Percentiles rank a stretch among this genome's conserved stretches.
phyloP scores from a whole-genome alignment of 495 filamentous ascomycete genomes.

The Aspergillus leporis region DNA sequence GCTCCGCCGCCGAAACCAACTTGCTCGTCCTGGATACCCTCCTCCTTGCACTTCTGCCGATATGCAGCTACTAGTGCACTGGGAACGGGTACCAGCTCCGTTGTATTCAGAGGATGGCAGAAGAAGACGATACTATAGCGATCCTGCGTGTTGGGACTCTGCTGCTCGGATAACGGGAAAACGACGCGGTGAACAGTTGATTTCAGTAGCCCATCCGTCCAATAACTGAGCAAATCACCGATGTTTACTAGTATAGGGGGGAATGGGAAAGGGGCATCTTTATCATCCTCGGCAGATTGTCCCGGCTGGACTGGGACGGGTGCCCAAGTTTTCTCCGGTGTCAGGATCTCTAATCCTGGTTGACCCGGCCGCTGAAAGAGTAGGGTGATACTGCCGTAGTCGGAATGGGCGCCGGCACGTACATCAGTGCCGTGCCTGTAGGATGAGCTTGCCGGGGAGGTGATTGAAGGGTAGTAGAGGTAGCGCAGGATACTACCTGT shows the following conservation, averaged over 20 bases:
- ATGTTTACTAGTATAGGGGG: conserved; percentile 91
- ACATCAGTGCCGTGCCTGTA: conserved; percentile 56
- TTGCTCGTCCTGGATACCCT: conserved; percentile 22
- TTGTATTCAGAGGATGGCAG: conserved; percentile 77
- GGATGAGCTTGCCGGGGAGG: conserved; percentile 33
- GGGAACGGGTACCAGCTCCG: conserved; percentile 73
- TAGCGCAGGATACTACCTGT: conserved; percentile 80
- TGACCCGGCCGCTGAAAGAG: conserved; percentile 80
- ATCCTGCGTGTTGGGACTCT: conserved; percentile 55
- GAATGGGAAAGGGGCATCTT: conserved; percentile 38
- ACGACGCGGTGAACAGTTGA: conserved; percentile 89
- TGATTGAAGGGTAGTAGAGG: conserved; percentile 72
- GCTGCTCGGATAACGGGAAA: conserved; percentile 58
- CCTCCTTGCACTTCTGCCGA: conserved; percentile 32
- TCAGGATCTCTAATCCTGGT: conserved; percentile 83
- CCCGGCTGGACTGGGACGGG: conserved; percentile 46
- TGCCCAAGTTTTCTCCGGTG: conserved; percentile 47
- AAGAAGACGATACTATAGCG: conserved; percentile 91
- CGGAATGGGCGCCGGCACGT: conserved; percentile 67
- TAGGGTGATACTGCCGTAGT: conserved; percentile 68
- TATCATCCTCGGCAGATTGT: not conserved
- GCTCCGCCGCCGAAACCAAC: conserved; percentile 47
- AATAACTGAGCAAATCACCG: conserved; percentile 85
- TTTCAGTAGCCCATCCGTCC: conserved; percentile 83
- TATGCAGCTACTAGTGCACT: conserved; percentile 56